Evolutionary conservation across 495 filamentous ascomycete genomes (phyloP).

Genomic region (Penicillium paxilli): DNA sequence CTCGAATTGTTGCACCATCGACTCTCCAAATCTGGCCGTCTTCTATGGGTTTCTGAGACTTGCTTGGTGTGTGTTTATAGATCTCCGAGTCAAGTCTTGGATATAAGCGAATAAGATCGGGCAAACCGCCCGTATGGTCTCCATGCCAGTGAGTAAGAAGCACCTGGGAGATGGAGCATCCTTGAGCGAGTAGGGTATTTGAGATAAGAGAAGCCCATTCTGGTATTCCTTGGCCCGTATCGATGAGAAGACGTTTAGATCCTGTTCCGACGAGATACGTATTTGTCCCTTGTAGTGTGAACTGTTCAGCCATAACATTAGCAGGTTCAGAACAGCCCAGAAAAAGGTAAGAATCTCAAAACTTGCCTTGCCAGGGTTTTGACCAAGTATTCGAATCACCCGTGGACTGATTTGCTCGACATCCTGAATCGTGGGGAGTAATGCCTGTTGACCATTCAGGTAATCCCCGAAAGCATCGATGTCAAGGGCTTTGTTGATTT

Average conservation of each 20-base stretch:
- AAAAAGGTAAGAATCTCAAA: background rate
- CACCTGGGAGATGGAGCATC: slow-evolving; percentile 44
- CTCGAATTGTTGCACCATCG: slow-evolving; percentile 42
- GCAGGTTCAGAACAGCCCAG: background rate
- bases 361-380: slow-evolving; percentile 65
- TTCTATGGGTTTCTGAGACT: slow-evolving; percentile 43
- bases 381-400: slow-evolving; percentile 54
- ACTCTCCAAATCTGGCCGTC: slow-evolving; percentile 40
- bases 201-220: slow-evolving; percentile 33
- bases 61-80: slow-evolving; percentile 47
- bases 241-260: slow-evolving; percentile 60
- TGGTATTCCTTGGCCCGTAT: slow-evolving; percentile 53
- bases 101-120: slow-evolving; percentile 55
- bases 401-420: slow-evolving; percentile 42
- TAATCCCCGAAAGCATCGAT: slow-evolving; percentile 47
- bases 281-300: slow-evolving; percentile 62
- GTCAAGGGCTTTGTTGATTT: slow-evolving; percentile 48
- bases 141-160: slow-evolving; percentile 83
- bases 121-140: slow-evolving; percentile 74
- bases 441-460: slow-evolving; percentile 29
- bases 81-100: slow-evolving; percentile 39
- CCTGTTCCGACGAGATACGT: slow-evolving; percentile 77
- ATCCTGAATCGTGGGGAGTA: slow-evolving; percentile 33
- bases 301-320: background rate
- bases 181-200: slow-evolving; percentile 12